Percentiles rank a stretch among this genome's conserved stretches.
phyloP scores from a whole-genome alignment of 495 filamentous ascomycete genomes.

The Peziza echinospora region DNA sequence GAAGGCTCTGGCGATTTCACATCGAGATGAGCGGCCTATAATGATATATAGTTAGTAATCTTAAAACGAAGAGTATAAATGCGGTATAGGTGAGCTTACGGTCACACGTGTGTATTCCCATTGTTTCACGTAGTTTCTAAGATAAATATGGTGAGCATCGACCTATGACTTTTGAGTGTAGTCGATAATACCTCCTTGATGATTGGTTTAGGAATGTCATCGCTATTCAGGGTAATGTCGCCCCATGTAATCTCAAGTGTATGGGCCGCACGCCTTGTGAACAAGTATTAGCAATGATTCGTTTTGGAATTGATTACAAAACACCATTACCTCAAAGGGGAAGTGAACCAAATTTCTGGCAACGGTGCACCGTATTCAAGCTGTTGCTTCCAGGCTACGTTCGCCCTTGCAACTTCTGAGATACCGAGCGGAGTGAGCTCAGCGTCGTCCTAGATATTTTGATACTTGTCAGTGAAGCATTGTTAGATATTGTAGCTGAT shows the following conservation, averaged over 20 bases:
- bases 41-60: background rate
- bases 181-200: conserved; percentile 51
- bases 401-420: conserved; percentile 37
- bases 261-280: conserved; percentile 15
- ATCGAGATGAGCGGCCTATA: conserved; percentile 26
- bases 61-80: background rate
- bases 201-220: conserved; percentile 26
- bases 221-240: conserved; percentile 8
- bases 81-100: conserved; percentile 19
- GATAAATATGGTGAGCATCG: conserved; percentile 41
- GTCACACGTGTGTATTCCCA: conserved; percentile 64
- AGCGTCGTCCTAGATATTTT: conserved; percentile 30
- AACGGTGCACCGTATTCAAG: conserved; percentile 37
- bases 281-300: no score
- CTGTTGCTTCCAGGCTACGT: conserved; percentile 39
- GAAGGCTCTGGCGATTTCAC: conserved; percentile 34
- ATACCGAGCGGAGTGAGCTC: conserved; percentile 38
- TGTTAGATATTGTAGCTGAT: no score
- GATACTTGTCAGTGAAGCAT: no score
- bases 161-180: conserved; percentile 35
- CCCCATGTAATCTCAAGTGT: conserved; percentile 16
- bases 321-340: conserved; percentile 34
- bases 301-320: no score
- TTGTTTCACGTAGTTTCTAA: conserved; percentile 37
- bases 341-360: conserved; percentile 44